phyloP scores from a whole-genome alignment of 2,329 filamentous ascomycete species.

The Aspergillus sp. region DNA sequence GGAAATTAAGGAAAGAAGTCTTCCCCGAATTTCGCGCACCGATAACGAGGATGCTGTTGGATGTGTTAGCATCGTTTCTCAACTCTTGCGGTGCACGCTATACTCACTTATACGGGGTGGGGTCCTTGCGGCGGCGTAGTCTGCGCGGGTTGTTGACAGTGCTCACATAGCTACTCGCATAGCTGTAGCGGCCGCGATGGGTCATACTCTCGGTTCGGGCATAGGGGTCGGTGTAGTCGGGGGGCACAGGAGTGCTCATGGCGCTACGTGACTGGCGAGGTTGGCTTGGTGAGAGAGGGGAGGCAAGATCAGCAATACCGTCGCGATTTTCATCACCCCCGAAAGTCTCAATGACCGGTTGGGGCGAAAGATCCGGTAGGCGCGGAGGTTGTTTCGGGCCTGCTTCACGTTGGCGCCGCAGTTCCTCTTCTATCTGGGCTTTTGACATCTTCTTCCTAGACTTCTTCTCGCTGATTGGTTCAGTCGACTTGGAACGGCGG shows the following conservation, averaged over 20 bases:
- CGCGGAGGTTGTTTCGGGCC: slow-evolving; percentile 62
- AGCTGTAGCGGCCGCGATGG: slow-evolving; percentile 92
- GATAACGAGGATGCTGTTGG: slow-evolving; percentile 77
- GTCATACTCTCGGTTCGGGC: slow-evolving; percentile 91
- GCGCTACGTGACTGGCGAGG: slow-evolving; percentile 23
- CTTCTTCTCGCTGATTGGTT: slow-evolving; percentile 57
- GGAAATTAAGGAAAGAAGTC: slow-evolving; percentile 94
- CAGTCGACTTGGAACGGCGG: slow-evolving; percentile 66
- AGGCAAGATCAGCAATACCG: slow-evolving; percentile 54
- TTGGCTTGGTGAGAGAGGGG: slow-evolving; percentile 33
- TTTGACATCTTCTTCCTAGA: slow-evolving; percentile 39
- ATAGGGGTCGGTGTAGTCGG: slow-evolving; percentile 67
- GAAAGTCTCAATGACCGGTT: slow-evolving; percentile 54
- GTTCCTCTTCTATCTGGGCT: slow-evolving; percentile 49
- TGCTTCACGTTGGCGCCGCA: slow-evolving; percentile 57
- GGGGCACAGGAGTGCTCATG: slow-evolving; percentile 23
- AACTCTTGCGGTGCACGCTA: neutral
- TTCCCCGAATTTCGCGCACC: slow-evolving; percentile 88
- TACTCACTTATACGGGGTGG: slow-evolving; percentile 95
- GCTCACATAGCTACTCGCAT: slow-evolving; percentile 87
- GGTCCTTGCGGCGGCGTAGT: slow-evolving; percentile 92
- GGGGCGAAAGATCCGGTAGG: slow-evolving; percentile 47
- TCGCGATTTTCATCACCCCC: slow-evolving; percentile 65
- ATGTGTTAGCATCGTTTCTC: slow-evolving; percentile 5
- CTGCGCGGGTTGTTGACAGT: slow-evolving; percentile 90